Evolutionary conservation across 176 grass and related monocot species (phyloP).

Genomic region (Triticum aestivum): IWGSC_CS_RefSeq_v2.1 NC_057813.1:378836993-378837492

Average conservation of each 20-base stretch:
- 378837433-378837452: no score
- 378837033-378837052: neutral
- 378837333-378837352: neutral
- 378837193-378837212: neutral
- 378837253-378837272: neutral
- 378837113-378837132: neutral
- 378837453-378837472: no score
- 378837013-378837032: neutral
- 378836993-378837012: neutral
- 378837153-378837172: neutral
- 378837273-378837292: neutral
- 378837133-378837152: conserved; percentile 31
- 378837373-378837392: neutral
- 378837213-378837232: neutral
- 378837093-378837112: no score
- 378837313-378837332: conserved; percentile 30
- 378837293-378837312: neutral
- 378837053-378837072: neutral
- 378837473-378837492: no score
- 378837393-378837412: no score
- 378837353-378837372: neutral
- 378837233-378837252: neutral
- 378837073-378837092: neutral
- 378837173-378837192: no score
- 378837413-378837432: no score